Base-by-base conservation (phyloP, 192 early-diverging fungal genomes). In the Mycoemilia scoparia region DNA sequence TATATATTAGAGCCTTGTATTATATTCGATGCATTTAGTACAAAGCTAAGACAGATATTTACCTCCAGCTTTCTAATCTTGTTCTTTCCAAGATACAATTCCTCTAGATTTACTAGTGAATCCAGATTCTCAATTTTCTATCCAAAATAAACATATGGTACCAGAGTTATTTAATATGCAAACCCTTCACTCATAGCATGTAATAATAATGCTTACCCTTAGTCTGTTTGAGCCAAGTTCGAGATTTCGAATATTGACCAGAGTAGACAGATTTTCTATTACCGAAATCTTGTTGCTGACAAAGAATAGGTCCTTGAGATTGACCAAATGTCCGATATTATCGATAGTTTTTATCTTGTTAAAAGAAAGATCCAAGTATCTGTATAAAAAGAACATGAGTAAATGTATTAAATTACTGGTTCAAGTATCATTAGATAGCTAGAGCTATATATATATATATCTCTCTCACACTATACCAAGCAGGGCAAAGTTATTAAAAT, bases 11-110 rank as follows among this genome's bases (percentile, higher is more conserved):
- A n/a, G n/a, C n/a, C n/a, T n/a, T n/a, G n/a, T n/a, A n/a, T n/a
- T n/a, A n/a, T n/a, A n/a, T n/a, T n/a, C n/a, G n/a, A n/a, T n/a
- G n/a, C n/a, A n/a, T n/a, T n/a, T n/a, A n/a, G n/a, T n/a, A n/a
- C n/a, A n/a, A n/a, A n/a, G n/a, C n/a, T n/a, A 22, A 16, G n/a
- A 3, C 24, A n/a, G n/a, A 18, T 9, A 30, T 57, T 74, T 77
- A n/a, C n/a, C 65, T 87, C 55, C 20, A 96, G 64, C 39, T 68
- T 67, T 2, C 66, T 60, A 23, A 98, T 90, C 54, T 98, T 98
- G 65, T 98, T 98, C 49, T 98, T 98, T 26, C 95, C 95, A 18
- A 98, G 60, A 72, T 84, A 98, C 6, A 98, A 68, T 56, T 92
- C 69, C 40, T 85, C 73, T 46, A 98, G 58, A 35, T 74, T 77